Evolutionary conservation across 176 grass and related monocot genomes (phyloP).

Genomic region (Ensete ventricosum): DNA sequence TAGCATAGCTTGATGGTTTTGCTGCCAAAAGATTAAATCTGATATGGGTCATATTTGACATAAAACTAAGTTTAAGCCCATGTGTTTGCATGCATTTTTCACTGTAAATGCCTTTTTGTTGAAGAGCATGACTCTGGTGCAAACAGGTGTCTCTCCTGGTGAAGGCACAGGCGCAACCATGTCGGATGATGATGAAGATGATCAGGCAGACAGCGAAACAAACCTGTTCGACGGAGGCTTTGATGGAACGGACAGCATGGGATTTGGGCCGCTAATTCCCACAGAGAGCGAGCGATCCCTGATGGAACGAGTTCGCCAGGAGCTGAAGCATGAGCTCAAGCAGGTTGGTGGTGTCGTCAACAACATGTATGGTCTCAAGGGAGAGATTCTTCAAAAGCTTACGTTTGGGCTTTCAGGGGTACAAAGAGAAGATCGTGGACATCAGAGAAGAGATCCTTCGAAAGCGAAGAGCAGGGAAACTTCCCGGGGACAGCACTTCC

Average conservation of each 20-base stretch:
- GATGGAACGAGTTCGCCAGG: slow-evolving; percentile 74
- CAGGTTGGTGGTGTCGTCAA: slow-evolving; percentile 30
- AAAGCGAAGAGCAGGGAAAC: slow-evolving; percentile 91
- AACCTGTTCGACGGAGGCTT: slow-evolving; percentile 57
- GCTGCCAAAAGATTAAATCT: too few species aligned
- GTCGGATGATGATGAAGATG: slow-evolving; percentile 95
- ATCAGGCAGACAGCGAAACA: slow-evolving; percentile 70
- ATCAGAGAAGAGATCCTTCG: slow-evolving; percentile 95
- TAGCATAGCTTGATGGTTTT: too few species aligned
- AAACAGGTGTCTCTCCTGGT: slow-evolving; percentile 70
- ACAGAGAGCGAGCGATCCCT: slow-evolving; percentile 90
- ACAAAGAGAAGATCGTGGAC: slow-evolving; percentile 92
- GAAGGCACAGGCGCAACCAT: slow-evolving; percentile 94
- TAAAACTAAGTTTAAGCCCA: too few species aligned
- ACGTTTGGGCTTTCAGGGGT: slow-evolving; percentile 42
- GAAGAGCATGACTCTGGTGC: not conserved
- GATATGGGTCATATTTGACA: too few species aligned
- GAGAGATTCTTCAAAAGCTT: not conserved
- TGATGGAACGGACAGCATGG: slow-evolving; percentile 74
- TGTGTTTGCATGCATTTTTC: not conserved
- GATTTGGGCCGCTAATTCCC: slow-evolving; percentile 74
- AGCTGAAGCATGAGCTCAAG: slow-evolving; percentile 87
- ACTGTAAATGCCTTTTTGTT: not conserved
- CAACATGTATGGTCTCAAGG: not conserved
- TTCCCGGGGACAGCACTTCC: slow-evolving; percentile 83